Conservation (phyloP, 352 stramenopile genomes). For the Phytopythium delawarense region DNA sequence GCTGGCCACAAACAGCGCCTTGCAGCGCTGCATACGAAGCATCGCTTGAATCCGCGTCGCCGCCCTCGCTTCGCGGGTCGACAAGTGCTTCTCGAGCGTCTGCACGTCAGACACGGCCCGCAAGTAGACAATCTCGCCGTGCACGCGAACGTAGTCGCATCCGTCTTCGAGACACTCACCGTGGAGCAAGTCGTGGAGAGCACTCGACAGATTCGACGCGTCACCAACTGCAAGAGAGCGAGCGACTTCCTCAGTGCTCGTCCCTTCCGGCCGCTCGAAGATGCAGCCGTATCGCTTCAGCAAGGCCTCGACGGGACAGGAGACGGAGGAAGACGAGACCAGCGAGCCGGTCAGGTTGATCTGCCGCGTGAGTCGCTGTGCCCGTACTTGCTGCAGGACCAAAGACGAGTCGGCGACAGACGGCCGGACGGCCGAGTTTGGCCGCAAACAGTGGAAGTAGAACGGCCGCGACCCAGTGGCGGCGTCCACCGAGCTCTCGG, state of each 20-base stretch:
- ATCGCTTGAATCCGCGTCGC: slow-evolving; percentile 31
- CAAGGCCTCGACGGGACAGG: slow-evolving; percentile 17
- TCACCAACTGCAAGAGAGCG: not conserved
- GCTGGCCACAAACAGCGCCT: slow-evolving; percentile 20
- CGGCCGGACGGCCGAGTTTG: slow-evolving; percentile 28
- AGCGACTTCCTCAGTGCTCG: not conserved
- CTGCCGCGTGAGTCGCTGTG: slow-evolving; percentile 30
- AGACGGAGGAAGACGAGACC: slow-evolving; percentile 21
- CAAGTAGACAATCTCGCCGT: slow-evolving; percentile 18
- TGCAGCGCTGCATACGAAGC: slow-evolving; percentile 32
- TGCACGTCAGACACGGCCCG: slow-evolving; percentile 25
- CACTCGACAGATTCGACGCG: not conserved
- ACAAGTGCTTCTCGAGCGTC: slow-evolving; percentile 34
- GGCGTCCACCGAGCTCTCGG: not conserved
- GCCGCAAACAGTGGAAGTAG: slow-evolving; percentile 51
- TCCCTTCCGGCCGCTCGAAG: not conserved
- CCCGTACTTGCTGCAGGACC: slow-evolving; percentile 25
- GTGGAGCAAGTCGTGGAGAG: not conserved
- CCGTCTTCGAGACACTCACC: not conserved
- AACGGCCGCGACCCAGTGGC: slow-evolving; percentile 23
- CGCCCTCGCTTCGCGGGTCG: slow-evolving; percentile 27
- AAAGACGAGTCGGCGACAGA: slow-evolving; percentile 22
- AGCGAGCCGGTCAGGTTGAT: slow-evolving; percentile 20
- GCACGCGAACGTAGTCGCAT: not conserved
- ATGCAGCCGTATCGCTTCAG: slow-evolving; percentile 28